Conservation (phyloP, 306 rosid genomes). For the Astragalus membranaceus region DNA sequence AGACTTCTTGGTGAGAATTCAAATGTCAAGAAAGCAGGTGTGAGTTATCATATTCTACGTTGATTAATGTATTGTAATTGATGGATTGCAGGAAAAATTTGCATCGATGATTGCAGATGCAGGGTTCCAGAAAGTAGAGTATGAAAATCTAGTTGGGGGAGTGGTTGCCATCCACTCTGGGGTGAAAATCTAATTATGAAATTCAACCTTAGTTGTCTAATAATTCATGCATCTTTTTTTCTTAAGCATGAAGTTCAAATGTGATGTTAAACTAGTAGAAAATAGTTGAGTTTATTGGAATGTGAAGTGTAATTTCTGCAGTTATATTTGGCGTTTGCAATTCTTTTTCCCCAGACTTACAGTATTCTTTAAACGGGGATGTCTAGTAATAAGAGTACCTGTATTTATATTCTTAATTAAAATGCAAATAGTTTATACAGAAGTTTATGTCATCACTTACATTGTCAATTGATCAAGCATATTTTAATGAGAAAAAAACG, state of each 20-base stretch:
- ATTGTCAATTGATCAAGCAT: background rate
- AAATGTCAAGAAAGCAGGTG: background rate
- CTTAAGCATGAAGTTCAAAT: background rate
- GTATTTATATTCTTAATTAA: background rate
- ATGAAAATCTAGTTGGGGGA: slow-evolving; percentile 89
- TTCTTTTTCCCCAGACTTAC: too few relatives aligned
- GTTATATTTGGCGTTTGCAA: background rate
- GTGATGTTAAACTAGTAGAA: background rate
- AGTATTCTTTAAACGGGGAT: too few relatives aligned
- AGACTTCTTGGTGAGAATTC: slow-evolving; percentile 1
- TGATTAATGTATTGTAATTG: slow-evolving; percentile 8
- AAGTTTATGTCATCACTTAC: background rate
- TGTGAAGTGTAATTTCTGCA: slow-evolving; percentile 9
- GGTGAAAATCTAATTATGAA: slow-evolving; percentile 43
- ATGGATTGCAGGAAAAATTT: slow-evolving; percentile 65
- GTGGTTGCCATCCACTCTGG: slow-evolving; percentile 94
- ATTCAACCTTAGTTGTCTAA: background rate
- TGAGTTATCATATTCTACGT: background rate
- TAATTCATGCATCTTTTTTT: slow-evolving; percentile 12
- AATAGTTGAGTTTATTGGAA: background rate
- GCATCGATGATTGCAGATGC: slow-evolving; percentile 81
- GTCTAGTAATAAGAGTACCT: background rate
- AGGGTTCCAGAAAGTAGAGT: slow-evolving; percentile 85
- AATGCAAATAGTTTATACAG: background rate
- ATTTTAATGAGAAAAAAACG: too few relatives aligned